These are phyloP conservation scores for Kwoniella sp. DNA, from an alignment of 768 basidiomycete species.

Conservation along the genomic window DNA sequence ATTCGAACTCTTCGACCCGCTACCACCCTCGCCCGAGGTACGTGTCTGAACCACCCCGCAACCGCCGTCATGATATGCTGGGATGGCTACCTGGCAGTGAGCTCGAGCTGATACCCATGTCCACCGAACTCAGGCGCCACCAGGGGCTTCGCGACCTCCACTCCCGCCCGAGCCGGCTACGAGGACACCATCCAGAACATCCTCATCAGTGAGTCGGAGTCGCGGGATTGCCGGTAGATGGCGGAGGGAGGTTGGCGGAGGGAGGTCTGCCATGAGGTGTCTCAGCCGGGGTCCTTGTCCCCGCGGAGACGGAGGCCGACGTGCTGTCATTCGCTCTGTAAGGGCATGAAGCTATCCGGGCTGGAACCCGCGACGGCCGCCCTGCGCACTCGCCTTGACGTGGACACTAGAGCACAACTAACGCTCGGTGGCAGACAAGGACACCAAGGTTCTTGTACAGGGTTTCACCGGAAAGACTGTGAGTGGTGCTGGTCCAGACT, in stretches of 20 bases:
- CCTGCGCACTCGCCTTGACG: too few relatives aligned
- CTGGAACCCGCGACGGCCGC: too few relatives aligned
- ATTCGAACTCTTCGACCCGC: conserved; percentile 33
- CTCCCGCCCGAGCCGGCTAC: conserved; percentile 66
- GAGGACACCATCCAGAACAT: conserved; percentile 88
- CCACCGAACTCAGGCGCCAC: conserved; percentile 8
- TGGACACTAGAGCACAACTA: too few relatives aligned
- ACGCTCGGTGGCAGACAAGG: too few relatives aligned
- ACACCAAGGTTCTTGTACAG: conserved; percentile 90
- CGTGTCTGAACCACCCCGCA: not conserved
- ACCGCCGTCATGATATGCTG: not conserved
- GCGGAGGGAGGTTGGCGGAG: too few relatives aligned
- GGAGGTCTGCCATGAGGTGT: too few relatives aligned
- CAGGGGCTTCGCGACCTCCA: conserved; percentile 75
- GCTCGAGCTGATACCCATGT: not conserved
- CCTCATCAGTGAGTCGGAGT: conserved; percentile 57
- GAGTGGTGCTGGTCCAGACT: conserved; percentile 29
- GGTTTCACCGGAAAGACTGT: conserved; percentile 87
- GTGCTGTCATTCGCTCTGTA: too few relatives aligned
- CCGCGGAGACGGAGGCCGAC: too few relatives aligned
- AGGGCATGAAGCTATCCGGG: too few relatives aligned
- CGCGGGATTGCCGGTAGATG: too few relatives aligned
- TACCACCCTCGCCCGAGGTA: conserved; percentile 27
- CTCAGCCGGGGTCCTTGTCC: too few relatives aligned
- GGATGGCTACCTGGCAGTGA: not conserved